Percentiles rank a stretch among this genome's conserved stretches.
These are phyloP conservation scores for Holtermannia corniformis DNA, from an alignment of 768 basidiomycete genomes.

Conservation along the genomic window DNA sequence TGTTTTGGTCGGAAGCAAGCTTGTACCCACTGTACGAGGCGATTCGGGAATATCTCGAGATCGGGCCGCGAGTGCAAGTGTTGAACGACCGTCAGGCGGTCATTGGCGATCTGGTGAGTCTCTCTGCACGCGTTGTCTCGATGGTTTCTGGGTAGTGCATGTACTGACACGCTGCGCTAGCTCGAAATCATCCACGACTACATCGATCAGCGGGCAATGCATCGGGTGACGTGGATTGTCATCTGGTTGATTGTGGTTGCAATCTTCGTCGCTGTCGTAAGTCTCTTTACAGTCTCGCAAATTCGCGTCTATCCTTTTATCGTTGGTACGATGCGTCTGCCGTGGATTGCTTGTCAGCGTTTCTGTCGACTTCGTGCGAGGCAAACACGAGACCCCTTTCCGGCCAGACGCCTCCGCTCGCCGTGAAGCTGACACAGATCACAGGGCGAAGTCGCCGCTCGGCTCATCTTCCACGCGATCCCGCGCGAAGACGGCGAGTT, in stretches of 20 bases:
- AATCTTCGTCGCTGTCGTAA: slow-evolving; percentile 73
- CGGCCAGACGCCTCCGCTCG: background rate
- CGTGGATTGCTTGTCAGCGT: too few species aligned
- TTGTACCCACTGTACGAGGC: slow-evolving; percentile 82
- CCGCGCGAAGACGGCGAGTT: slow-evolving; percentile 26
- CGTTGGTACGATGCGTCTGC: too few species aligned
- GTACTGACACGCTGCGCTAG: slow-evolving; percentile 45
- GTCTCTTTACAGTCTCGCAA: background rate
- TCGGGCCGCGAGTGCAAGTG: slow-evolving; percentile 66
- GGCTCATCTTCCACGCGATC: slow-evolving; percentile 30
- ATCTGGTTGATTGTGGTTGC: slow-evolving; percentile 85
- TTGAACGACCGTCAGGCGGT: slow-evolving; percentile 81
- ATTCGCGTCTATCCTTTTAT: background rate
- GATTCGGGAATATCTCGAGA: slow-evolving; percentile 90
- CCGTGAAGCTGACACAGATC: slow-evolving; percentile 8
- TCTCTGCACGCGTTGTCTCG: background rate
- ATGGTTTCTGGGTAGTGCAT: slow-evolving; percentile 3
- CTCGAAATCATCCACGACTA: slow-evolving; percentile 89
- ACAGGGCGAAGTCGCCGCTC: slow-evolving; percentile 36
- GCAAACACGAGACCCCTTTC: background rate
- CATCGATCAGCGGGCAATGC: slow-evolving; percentile 79
- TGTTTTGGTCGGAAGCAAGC: slow-evolving; percentile 92
- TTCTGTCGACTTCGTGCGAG: background rate
- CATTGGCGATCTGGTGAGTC: slow-evolving; percentile 74
- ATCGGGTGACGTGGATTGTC: slow-evolving; percentile 74